Percentiles rank a stretch among this genome's conserved stretches.
Evolutionary conservation across 2,329 filamentous ascomycete species (phyloP).

Genomic region (Amphichorda felina): DNA sequence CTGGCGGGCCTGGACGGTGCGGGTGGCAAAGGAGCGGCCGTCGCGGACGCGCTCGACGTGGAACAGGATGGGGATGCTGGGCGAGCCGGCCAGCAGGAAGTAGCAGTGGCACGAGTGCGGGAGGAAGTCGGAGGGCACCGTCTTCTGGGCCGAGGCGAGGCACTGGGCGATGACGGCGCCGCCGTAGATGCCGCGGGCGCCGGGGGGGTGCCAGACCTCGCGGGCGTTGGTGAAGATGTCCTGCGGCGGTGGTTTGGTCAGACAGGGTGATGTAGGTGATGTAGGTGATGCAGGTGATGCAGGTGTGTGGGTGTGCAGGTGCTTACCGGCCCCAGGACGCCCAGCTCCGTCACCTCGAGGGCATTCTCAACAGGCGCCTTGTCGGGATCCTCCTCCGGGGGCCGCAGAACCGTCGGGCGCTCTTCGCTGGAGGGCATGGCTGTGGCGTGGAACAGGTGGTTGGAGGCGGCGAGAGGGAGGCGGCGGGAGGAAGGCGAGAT

Average conservation of each 20-base stretch:
- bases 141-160: constrained; percentile 77
- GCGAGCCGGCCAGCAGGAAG: constrained; percentile 85
- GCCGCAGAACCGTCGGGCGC: constrained; percentile 41
- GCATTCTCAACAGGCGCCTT: constrained; percentile 82
- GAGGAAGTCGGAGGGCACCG: constrained; percentile 67
- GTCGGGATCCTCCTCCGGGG: constrained; percentile 58
- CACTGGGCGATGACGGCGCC: constrained; percentile 89
- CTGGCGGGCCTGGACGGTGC: constrained; percentile 93
- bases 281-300: neutral
- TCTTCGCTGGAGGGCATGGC: constrained; percentile 10
- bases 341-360: constrained; percentile 72
- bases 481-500: no score
- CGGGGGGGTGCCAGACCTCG: constrained; percentile 82
- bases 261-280: neutral
- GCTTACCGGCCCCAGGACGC: constrained; percentile 61
- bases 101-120: constrained; percentile 99
- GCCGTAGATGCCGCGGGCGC: constrained; percentile 87
- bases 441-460: no score
- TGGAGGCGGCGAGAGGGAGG: no score
- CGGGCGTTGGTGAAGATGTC: constrained; percentile 94
- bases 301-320: neutral
- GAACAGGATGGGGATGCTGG: constrained; percentile 78
- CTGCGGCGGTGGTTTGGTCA: no score
- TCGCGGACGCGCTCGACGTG: constrained; percentile 91
- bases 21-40: constrained; percentile 78